phyloP scores from a whole-genome alignment of 148 eudicot genomes.

The Cornus kousa region DNA sequence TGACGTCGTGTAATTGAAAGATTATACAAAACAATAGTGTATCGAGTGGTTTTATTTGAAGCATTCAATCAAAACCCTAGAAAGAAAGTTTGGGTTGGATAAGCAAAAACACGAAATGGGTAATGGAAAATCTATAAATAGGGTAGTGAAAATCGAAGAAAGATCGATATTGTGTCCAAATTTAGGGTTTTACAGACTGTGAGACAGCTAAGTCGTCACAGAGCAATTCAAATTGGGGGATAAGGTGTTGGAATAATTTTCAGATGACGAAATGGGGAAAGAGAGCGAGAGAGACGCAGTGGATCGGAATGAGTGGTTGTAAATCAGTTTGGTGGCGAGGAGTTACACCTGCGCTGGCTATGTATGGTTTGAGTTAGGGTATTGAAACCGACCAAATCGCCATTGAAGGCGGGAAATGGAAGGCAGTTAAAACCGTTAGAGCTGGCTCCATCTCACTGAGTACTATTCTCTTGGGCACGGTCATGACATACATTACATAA shows the following conservation, averaged over 20 bases:
- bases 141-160: neutral
- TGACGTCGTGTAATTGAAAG: neutral
- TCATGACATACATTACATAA: no score
- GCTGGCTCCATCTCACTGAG: neutral
- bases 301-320: slow-evolving; percentile 7
- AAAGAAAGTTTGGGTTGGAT: neutral
- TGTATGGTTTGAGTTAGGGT: slow-evolving; percentile 2
- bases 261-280: neutral
- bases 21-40: neutral
- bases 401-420: slow-evolving; percentile 6
- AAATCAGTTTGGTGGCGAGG: neutral
- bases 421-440: slow-evolving; percentile 1
- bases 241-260: neutral
- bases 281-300: neutral
- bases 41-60: neutral
- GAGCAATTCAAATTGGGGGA: neutral
- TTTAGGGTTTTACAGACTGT: neutral
- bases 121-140: neutral
- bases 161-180: neutral
- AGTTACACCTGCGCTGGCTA: neutral
- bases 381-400: slow-evolving; percentile 15
- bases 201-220: neutral
- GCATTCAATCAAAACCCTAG: slow-evolving; percentile 1
- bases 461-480: no score
- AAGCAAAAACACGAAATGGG: slow-evolving; percentile 3